Evolutionary conservation across 345 rosid genomes (phyloP).

Genomic region (Garcia nutans): DNA sequence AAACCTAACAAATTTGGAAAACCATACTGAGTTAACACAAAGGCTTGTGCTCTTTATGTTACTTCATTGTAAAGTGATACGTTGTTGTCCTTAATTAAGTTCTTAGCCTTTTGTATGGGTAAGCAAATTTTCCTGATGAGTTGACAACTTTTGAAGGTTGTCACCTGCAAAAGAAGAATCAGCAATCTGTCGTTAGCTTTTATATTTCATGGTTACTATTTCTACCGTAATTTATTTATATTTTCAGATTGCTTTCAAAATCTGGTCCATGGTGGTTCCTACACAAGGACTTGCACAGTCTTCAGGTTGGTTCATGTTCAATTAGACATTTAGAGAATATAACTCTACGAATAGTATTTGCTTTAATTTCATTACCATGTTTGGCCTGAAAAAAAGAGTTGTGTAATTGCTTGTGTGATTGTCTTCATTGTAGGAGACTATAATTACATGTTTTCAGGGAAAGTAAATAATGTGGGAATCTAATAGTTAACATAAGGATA

Average conservation of each 20-base stretch:
- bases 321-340: neutral
- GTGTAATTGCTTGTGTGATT: too few relatives aligned
- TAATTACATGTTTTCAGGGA: too few relatives aligned
- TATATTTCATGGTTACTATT: neutral
- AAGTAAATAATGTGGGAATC: too few relatives aligned
- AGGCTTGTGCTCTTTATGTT: neutral
- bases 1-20: neutral
- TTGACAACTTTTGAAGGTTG: too few relatives aligned
- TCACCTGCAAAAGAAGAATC: too few relatives aligned
- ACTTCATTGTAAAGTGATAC: neutral
- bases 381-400: too few relatives aligned
- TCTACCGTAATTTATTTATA: conserved; percentile 11
- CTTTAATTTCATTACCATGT: too few relatives aligned
- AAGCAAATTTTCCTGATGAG: neutral
- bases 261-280: conserved; percentile 98
- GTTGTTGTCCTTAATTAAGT: neutral
- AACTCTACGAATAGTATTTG: neutral
- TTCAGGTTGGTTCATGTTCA: conserved; percentile 32
- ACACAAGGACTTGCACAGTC: conserved; percentile 46
- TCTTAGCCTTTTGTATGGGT: neutral
- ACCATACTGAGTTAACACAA: neutral
- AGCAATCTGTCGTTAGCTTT: neutral
- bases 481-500: too few relatives aligned
- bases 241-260: conserved; percentile 55
- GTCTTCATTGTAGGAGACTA: too few relatives aligned